These are phyloP conservation scores for Mesembryanthemum crystallinum DNA, from an alignment of 148 eudicot genomes.

Conservation along the genomic window DNA sequence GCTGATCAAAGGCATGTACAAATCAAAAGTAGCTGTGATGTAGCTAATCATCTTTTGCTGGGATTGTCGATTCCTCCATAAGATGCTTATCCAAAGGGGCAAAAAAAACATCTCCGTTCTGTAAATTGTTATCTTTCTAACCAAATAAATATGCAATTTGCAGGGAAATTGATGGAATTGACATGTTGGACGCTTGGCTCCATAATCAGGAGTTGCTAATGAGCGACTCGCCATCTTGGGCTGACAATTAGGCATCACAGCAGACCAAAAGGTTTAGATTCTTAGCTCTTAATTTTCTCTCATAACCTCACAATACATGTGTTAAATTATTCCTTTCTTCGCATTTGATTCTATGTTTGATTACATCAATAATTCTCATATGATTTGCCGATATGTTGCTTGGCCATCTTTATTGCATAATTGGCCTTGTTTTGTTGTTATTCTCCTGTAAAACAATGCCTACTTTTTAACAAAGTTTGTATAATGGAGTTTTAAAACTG, in stretches of 20 bases:
- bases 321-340: slow-evolving; percentile 18
- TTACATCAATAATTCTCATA: slow-evolving; percentile 18
- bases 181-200: slow-evolving; percentile 37
- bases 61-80: too few species aligned
- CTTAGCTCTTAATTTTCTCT: slow-evolving; percentile 12
- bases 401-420: neutral
- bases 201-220: slow-evolving; percentile 33
- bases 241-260: slow-evolving; percentile 36
- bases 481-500: slow-evolving; percentile 5
- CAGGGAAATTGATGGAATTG: slow-evolving; percentile 44
- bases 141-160: neutral
- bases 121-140: neutral
- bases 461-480: slow-evolving; percentile 21
- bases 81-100: neutral
- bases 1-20: neutral
- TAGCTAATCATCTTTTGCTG: neutral
- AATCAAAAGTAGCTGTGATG: neutral
- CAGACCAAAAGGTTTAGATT: slow-evolving; percentile 35
- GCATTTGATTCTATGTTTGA: slow-evolving; percentile 3
- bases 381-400: slow-evolving; percentile 13
- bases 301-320: slow-evolving; percentile 19
- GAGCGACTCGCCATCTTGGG: slow-evolving; percentile 28
- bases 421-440: neutral
- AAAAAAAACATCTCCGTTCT: neutral
- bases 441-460: slow-evolving; percentile 6